These are phyloP conservation scores for Globisporangium takayamanum DNA, from an alignment of 352 stramenopile genomes.

Conservation along the genomic window DNA sequence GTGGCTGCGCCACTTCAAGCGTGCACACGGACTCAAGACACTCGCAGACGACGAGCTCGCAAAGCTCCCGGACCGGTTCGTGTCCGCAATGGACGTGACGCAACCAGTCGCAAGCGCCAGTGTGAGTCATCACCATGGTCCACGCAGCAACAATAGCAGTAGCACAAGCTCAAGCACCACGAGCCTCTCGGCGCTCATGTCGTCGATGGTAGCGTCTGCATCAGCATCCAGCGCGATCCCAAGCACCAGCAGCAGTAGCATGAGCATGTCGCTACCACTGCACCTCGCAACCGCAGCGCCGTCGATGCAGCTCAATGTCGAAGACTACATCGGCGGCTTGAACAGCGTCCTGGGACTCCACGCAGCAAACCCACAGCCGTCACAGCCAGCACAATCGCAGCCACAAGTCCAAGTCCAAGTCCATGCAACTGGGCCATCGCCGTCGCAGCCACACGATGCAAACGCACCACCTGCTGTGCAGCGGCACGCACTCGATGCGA, in stretches of 20 bases:
- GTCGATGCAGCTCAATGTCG: slow-evolving; percentile 6
- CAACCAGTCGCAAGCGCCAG: background rate
- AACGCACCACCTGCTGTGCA: background rate
- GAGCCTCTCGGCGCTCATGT: background rate
- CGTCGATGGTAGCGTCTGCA: background rate
- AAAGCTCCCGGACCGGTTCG: slow-evolving; percentile 45
- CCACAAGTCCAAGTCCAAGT: slow-evolving; percentile 7
- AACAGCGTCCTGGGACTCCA: slow-evolving; percentile 7
- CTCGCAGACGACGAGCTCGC: slow-evolving; percentile 45
- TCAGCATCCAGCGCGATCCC: background rate
- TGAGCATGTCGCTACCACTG: background rate
- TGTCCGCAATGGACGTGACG: slow-evolving; percentile 52
- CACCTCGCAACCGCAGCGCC: background rate
- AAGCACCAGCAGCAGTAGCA: background rate
- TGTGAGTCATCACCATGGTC: background rate
- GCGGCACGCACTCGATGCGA: slow-evolving; percentile 21
- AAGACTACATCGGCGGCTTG: slow-evolving; percentile 33
- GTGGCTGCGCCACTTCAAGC: slow-evolving; percentile 69
- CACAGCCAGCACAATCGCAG: slow-evolving; percentile 4
- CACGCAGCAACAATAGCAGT: background rate
- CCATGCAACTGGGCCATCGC: background rate
- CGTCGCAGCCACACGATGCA: slow-evolving; percentile 11
- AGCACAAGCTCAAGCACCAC: background rate
- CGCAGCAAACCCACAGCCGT: background rate
- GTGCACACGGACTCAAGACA: slow-evolving; percentile 49